Evolutionary conservation across 2,329 filamentous ascomycete species (phyloP), one percentile per base, ranked within the genome.

Genomic region (Chrysoporthe puriensis): DNA sequence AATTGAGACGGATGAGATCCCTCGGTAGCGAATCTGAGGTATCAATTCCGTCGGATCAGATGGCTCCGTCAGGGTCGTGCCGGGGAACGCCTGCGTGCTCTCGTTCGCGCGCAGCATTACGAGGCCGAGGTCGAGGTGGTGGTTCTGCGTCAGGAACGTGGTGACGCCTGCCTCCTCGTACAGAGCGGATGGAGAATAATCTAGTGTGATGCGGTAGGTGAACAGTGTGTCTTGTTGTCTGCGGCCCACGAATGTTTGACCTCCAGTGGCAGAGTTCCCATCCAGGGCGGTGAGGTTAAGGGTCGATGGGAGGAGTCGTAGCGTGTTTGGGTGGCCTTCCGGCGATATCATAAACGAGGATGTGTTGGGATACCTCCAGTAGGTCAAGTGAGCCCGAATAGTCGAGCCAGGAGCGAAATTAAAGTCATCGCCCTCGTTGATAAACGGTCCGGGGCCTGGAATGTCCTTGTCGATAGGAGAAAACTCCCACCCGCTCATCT

Each of bases 221-320:
- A 88, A 88, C 0, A 86, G 75, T 0, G 85, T 84, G 69, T 88
- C 82, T 5, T 83, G 83, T 73, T 89, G 86, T 1, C 85, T 79
- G 2, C 95, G 79, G 0, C 82, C 83, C 21, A 89, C 77, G 58
- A 89, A 86, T 0, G 85, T 80, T 73, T 85, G 83, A 5, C 83
- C 82, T 3, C 74, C 75, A 57, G 81, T 83, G 4, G 78, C 75
- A 68, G 82, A 82, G 66, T 84, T 81, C 0, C 81, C 80, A 67
- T 86, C 83, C 14, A 83, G 78, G 1, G 80, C 85, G 1, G 85
- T 88, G 3, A 90, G 77, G 70, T 88, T 87, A 1, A 85, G 76
- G 1, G 73, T 76, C 0, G 84, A 86, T 0, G 86, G 83, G 1
- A 70, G 78, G 0, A 89, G 74, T 1, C 79, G 78, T 0, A 89